Percentiles rank a stretch among this genome's conserved stretches.
Conservation (phyloP, 305 asterid genomes). For the Petunia hybrid region DNA sequence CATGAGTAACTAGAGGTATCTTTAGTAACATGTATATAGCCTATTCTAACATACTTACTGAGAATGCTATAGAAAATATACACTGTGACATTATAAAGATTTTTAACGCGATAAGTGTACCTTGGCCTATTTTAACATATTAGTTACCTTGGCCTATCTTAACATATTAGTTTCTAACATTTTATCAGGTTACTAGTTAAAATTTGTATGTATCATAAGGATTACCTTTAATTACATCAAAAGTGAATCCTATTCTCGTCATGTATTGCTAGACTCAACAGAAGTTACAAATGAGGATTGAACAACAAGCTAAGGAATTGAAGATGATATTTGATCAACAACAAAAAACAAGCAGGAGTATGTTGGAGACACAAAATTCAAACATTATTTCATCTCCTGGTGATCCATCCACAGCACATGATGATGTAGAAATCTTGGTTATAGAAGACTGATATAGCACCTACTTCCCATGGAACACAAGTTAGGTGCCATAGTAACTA, state of each 20-base stretch:
- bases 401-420: too few species aligned
- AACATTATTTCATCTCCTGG: slow-evolving; percentile 42
- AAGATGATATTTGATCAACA: slow-evolving; percentile 74
- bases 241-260: slow-evolving; percentile 7
- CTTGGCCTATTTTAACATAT: background rate
- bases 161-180: too few species aligned
- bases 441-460: background rate
- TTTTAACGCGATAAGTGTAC: too few species aligned
- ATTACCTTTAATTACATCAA: too few species aligned
- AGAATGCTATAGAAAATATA: too few species aligned
- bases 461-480: background rate
- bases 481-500: background rate
- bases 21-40: background rate
- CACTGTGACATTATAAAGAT: too few species aligned
- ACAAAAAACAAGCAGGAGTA: slow-evolving; percentile 48
- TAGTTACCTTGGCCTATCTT: too few species aligned
- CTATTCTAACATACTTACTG: background rate
- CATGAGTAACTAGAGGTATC: slow-evolving; percentile 92
- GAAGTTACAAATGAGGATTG: slow-evolving; percentile 74
- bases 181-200: too few species aligned
- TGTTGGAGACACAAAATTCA: slow-evolving; percentile 44
- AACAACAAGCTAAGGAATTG: slow-evolving; percentile 73
- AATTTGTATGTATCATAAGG: too few species aligned
- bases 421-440: slow-evolving; percentile 35
- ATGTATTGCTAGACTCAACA: slow-evolving; percentile 58